These are phyloP conservation scores for Neurospora sp. DNA, from an alignment of 2,329 filamentous ascomycete genomes.

Conservation along the genomic window DNA sequence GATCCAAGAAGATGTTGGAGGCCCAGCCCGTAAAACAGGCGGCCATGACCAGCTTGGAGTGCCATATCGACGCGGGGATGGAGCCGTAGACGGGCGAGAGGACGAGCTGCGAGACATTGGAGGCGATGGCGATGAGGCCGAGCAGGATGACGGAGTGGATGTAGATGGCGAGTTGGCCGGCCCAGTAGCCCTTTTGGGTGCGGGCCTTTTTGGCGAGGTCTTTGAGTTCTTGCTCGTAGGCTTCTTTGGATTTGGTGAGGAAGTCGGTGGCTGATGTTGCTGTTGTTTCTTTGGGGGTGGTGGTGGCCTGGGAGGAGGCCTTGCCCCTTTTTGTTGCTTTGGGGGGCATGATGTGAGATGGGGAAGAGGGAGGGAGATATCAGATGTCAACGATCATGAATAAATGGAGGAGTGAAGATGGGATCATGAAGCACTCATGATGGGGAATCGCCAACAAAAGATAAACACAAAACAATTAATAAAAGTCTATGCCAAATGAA, in stretches of 20 bases:
- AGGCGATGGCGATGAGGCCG: conserved; percentile 50
- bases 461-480: neutral
- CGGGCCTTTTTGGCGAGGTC: conserved; percentile 36
- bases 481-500: neutral
- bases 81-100: conserved; percentile 84
- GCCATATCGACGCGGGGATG: conserved; percentile 65
- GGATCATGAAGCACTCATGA: neutral
- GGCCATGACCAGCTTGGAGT: conserved; percentile 54
- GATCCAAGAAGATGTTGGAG: conserved; percentile 46
- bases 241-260: conserved; percentile 30
- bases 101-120: conserved; percentile 62
- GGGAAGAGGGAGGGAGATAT: no score
- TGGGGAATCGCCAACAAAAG: neutral
- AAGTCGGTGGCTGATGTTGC: conserved; percentile 9
- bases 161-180: conserved; percentile 31
- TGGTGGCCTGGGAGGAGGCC: neutral
- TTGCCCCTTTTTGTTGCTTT: conserved; percentile 8
- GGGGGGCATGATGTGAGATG: conserved; percentile 20
- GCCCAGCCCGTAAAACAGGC: conserved; percentile 65
- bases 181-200: conserved; percentile 20
- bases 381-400: no score
- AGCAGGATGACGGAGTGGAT: conserved; percentile 35
- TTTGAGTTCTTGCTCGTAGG: conserved; percentile 44
- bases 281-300: conserved; percentile 4
- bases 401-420: no score